Conservation (phyloP, 31 red algal genomes). For the Odonthalia washingtoniensis region DNA sequence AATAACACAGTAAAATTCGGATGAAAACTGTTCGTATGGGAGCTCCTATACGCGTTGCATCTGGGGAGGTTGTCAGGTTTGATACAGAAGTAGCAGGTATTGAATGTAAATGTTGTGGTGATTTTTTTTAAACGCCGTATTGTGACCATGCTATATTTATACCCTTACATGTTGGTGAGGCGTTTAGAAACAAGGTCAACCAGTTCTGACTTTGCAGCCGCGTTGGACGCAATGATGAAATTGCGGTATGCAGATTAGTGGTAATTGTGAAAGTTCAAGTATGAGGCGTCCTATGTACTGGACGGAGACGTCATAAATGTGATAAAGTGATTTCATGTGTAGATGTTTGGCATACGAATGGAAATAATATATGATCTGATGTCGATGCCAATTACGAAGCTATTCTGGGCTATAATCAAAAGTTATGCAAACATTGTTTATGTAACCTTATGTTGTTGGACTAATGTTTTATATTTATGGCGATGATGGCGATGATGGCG, state of each 20-base stretch:
- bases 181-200: conserved; percentile 62
- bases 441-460: too few relatives aligned
- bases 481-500: too few relatives aligned
- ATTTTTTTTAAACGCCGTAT: conserved; percentile 1
- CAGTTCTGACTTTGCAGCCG: conserved; percentile 37
- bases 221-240: conserved; percentile 55
- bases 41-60: conserved; percentile 56
- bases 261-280: conserved; percentile 28
- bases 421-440: too few relatives aligned
- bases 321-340: conserved; percentile 20
- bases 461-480: too few relatives aligned
- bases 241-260: conserved; percentile 39
- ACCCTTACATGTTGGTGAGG: conserved; percentile 34
- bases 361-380: conserved; percentile 40
- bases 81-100: conserved; percentile 62
- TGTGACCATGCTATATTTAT: conserved; percentile 63
- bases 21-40: too few relatives aligned
- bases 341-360: conserved; percentile 46
- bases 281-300: conserved; percentile 35
- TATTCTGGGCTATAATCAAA: too few relatives aligned
- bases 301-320: conserved; percentile 20
- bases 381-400: too few relatives aligned
- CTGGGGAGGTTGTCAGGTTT: conserved; percentile 73
- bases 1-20: too few relatives aligned
- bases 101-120: conserved; percentile 48